These are phyloP conservation scores for Thelonectria discophora DNA, from an alignment of 2,329 filamentous ascomycete species.

Conservation along the genomic window DNA sequence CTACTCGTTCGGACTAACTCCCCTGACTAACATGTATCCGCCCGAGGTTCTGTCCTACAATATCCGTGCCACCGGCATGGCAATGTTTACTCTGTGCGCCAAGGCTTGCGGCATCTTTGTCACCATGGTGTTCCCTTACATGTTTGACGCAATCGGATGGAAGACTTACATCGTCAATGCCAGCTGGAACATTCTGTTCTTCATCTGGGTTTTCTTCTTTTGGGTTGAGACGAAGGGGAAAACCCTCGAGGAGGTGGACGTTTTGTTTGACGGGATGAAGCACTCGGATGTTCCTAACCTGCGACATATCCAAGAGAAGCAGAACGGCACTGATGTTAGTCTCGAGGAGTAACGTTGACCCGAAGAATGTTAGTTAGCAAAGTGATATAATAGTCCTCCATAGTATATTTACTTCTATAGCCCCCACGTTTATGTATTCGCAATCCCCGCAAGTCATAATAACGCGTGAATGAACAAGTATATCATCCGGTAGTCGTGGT, in stretches of 20 bases:
- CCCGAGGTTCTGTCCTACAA: conserved; percentile 60
- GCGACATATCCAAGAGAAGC: background rate
- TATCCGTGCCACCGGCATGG: conserved; percentile 52
- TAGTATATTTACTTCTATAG: no score
- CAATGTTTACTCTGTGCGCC: conserved; percentile 17
- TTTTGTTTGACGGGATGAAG: background rate
- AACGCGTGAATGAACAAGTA: no score
- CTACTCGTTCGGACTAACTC: conserved; percentile 51
- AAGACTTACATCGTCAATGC: conserved; percentile 39
- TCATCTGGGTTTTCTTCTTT: conserved; percentile 27
- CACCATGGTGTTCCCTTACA: conserved; percentile 28
- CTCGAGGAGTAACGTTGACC: background rate
- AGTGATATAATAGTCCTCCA: no score
- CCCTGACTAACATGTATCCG: conserved; percentile 50
- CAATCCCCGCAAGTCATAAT: no score
- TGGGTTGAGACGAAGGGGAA: conserved; percentile 28
- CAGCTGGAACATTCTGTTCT: conserved; percentile 20
- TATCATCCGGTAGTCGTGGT: no score
- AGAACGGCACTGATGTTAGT: background rate
- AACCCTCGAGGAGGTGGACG: background rate
- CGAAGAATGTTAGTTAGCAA: no score
- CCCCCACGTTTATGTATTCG: no score
- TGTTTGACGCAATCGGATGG: conserved; percentile 35
- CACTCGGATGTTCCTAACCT: background rate
- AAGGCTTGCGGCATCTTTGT: conserved; percentile 31